These are phyloP conservation scores for Linaria vulgaris DNA, from an alignment of 257 asterid species.

Conservation along the genomic window DNA sequence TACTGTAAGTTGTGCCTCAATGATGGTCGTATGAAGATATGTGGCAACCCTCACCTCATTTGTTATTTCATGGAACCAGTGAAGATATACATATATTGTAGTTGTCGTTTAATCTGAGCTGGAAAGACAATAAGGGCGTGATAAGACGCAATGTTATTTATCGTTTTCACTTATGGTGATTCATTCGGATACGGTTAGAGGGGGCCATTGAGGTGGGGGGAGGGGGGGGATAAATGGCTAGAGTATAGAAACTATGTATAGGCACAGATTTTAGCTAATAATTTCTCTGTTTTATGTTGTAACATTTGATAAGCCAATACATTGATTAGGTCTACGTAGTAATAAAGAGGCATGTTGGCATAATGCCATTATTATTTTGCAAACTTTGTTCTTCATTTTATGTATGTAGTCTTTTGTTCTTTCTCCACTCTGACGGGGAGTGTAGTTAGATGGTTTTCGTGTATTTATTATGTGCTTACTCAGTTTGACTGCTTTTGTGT, in stretches of 20 bases:
- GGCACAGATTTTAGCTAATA: constrained; percentile 22
- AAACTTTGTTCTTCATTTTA: not conserved
- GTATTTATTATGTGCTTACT: too few relatives aligned
- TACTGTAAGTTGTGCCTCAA: constrained; percentile 17
- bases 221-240: constrained; percentile 23
- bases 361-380: not conserved
- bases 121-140: too few relatives aligned
- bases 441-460: too few relatives aligned
- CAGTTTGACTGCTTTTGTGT: too few relatives aligned
- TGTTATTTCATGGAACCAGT: not conserved
- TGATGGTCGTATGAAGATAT: constrained; percentile 13
- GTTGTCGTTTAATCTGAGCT: not conserved
- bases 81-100: not conserved
- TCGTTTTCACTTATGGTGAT: constrained; percentile 13
- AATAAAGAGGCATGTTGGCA: constrained; percentile 23
- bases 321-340: constrained; percentile 17
- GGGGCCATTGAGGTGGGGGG: constrained; percentile 25
- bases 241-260: constrained; percentile 43
- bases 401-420: too few relatives aligned
- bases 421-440: too few relatives aligned
- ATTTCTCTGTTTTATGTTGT: constrained; percentile 31
- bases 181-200: constrained; percentile 15
- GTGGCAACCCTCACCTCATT: constrained; percentile 16
- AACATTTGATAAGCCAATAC: constrained; percentile 31
- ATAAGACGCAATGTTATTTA: not conserved